phyloP scores from a whole-genome alignment of 192 early-diverging fungal species.

The Backusella liffmaniae region DNA sequence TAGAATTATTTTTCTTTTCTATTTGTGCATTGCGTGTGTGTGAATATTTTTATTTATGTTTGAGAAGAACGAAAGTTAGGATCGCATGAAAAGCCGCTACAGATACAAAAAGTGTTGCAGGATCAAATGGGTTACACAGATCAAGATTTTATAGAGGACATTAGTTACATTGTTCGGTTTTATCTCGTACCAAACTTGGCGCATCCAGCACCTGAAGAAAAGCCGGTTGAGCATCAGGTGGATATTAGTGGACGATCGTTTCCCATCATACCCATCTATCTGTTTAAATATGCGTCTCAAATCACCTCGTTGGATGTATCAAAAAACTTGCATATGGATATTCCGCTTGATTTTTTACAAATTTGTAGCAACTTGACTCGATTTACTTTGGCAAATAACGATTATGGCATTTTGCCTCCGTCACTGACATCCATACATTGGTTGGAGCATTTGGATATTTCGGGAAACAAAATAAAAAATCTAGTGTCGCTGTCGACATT shows the following conservation, averaged over 20 bases:
- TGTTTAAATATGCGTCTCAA: constrained; percentile 69
- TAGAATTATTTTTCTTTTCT: not conserved
- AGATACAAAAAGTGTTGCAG: constrained; percentile 67
- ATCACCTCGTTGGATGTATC: constrained; percentile 79
- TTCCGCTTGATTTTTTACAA: constrained; percentile 83
- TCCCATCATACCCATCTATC: constrained; percentile 76
- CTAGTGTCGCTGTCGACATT: constrained; percentile 66
- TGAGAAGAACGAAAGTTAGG: constrained; percentile 68
- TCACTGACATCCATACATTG: constrained; percentile 60
- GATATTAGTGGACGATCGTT: constrained; percentile 72
- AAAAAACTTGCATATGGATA: constrained; percentile 74
- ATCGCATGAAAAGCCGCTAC: constrained; percentile 69
- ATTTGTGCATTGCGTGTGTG: not conserved
- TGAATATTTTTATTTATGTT: not conserved
- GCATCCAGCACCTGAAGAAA: constrained; percentile 42
- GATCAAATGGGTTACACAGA: constrained; percentile 80
- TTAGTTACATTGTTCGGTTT: constrained; percentile 79
- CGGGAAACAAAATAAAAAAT: constrained; percentile 67
- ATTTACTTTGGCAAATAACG: constrained; percentile 69
- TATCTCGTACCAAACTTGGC: constrained; percentile 51
- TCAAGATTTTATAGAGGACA: constrained; percentile 70
- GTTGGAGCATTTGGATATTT: constrained; percentile 74
- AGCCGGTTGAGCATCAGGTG: constrained; percentile 52
- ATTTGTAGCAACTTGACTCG: constrained; percentile 63
- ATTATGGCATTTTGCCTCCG: constrained; percentile 64